Evolutionary conservation across 352 stramenopile genomes (phyloP).

Genomic region (Pythium phragmiticola): DNA sequence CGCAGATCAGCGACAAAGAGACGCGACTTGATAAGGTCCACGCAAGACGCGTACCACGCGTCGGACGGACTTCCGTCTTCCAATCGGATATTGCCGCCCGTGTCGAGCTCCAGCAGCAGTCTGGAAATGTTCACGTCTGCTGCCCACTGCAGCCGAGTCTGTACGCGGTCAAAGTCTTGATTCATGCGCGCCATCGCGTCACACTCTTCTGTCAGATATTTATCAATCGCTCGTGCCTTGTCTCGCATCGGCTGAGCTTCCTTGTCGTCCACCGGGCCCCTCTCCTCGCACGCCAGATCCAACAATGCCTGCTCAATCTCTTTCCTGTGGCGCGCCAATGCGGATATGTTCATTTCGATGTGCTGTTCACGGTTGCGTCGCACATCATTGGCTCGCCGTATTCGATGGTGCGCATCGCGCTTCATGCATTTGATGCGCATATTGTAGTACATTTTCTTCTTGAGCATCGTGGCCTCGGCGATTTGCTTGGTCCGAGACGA

Average conservation of each 20-base stretch:
- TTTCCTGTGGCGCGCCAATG: slow-evolving; percentile 57
- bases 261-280: neutral
- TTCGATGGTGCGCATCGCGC: slow-evolving; percentile 60
- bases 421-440: slow-evolving; percentile 92
- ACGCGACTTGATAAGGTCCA: slow-evolving; percentile 77
- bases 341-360: slow-evolving; percentile 41
- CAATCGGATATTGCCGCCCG: slow-evolving; percentile 88
- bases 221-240: slow-evolving; percentile 44
- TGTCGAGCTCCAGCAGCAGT: slow-evolving; percentile 88
- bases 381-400: slow-evolving; percentile 47
- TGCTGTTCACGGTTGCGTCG: slow-evolving; percentile 50
- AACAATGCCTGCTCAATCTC: slow-evolving; percentile 54
- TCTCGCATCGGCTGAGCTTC: slow-evolving; percentile 2
- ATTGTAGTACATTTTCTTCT: slow-evolving; percentile 96
- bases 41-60: slow-evolving; percentile 82
- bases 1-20: slow-evolving; percentile 58
- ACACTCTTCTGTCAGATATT: slow-evolving; percentile 42
- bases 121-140: slow-evolving; percentile 78
- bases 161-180: slow-evolving; percentile 56
- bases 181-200: slow-evolving; percentile 49
- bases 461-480: slow-evolving; percentile 90
- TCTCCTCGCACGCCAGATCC: slow-evolving; percentile 2
- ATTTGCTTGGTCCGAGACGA: slow-evolving; percentile 82
- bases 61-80: slow-evolving; percentile 84
- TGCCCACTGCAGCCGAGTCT: slow-evolving; percentile 39